phyloP scores from a whole-genome alignment of 2,329 filamentous ascomycete genomes.

The Leptoxyphium fumago region DNA sequence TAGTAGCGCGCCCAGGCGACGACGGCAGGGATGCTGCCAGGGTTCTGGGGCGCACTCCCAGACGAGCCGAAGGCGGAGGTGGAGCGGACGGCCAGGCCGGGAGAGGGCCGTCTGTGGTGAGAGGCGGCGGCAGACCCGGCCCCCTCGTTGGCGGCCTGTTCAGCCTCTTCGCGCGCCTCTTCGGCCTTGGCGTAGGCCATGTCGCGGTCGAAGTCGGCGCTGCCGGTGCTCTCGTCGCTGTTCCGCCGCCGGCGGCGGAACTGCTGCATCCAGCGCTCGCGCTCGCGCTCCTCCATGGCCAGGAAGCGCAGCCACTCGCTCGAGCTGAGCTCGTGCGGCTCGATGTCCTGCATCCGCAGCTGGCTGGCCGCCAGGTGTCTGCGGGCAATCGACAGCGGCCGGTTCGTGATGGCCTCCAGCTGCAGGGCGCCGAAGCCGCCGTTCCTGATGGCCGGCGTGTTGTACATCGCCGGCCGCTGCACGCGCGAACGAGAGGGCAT shows the following conservation, averaged over 20 bases:
- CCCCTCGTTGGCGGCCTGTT: slow-evolving; percentile 6
- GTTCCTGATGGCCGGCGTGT: slow-evolving; percentile 19
- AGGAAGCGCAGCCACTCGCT: slow-evolving; percentile 22
- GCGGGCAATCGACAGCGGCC: slow-evolving; percentile 19
- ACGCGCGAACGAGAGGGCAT: neutral
- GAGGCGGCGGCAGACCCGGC: neutral
- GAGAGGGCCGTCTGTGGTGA: slow-evolving; percentile 2
- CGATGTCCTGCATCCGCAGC: slow-evolving; percentile 21
- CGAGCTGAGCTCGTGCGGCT: slow-evolving; percentile 18
- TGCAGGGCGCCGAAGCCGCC: slow-evolving; percentile 21
- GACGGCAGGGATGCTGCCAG: slow-evolving; percentile 13
- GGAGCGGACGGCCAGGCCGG: neutral
- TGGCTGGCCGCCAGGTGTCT: slow-evolving; percentile 19
- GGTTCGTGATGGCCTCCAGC: slow-evolving; percentile 20
- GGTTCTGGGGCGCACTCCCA: slow-evolving; percentile 1
- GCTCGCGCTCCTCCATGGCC: slow-evolving; percentile 18
- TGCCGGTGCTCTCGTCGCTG: slow-evolving; percentile 11
- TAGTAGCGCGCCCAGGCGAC: slow-evolving; percentile 17
- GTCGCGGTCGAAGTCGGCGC: slow-evolving; percentile 7
- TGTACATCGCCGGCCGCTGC: slow-evolving; percentile 18
- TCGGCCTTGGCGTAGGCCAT: slow-evolving; percentile 16
- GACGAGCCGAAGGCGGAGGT: neutral
- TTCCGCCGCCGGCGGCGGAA: slow-evolving; percentile 14
- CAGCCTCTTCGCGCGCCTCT: slow-evolving; percentile 16
- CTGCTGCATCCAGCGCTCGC: slow-evolving; percentile 19